A percentile compares a stretch with the other conserved stretches of the same genome.
These are phyloP conservation scores for Houttuynia cordata DNA, from an alignment of 164 flowering plant species.

Conservation along the genomic window DNA sequence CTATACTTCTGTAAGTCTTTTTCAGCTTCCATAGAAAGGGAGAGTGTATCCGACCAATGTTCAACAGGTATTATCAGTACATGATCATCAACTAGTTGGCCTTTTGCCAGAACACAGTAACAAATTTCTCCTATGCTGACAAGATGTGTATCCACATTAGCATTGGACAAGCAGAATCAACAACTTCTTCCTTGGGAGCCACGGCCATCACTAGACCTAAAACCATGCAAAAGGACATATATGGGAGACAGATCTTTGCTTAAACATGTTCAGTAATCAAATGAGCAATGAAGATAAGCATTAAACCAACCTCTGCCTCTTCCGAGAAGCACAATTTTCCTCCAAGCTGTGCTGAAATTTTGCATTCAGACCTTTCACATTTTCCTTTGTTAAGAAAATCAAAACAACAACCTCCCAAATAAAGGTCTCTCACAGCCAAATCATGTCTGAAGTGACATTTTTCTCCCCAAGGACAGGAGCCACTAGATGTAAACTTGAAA, in stretches of 20 bases:
- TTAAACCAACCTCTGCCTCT: constrained; percentile 37
- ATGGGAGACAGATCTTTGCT: neutral
- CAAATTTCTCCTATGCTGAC: constrained; percentile 61
- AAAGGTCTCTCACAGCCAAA: constrained; percentile 59
- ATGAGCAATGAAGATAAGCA: neutral
- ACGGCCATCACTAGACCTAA: constrained; percentile 52
- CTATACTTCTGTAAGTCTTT: constrained; percentile 44
- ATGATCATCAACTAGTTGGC: constrained; percentile 79
- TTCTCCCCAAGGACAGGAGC: constrained; percentile 73
- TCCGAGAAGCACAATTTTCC: constrained; percentile 33
- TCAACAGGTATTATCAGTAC: constrained; percentile 71
- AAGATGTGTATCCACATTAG: constrained; percentile 81
- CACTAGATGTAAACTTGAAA: constrained; percentile 74
- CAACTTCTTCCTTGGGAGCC: constrained; percentile 20
- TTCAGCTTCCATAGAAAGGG: constrained; percentile 37
- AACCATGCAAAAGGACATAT: constrained; percentile 6
- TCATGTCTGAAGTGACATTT: constrained; percentile 74
- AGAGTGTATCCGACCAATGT: constrained; percentile 64
- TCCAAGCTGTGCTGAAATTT: constrained; percentile 58
- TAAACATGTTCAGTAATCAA: neutral
- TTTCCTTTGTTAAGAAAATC: constrained; percentile 87
- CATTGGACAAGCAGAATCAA: constrained; percentile 96
- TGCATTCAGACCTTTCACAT: constrained; percentile 88
- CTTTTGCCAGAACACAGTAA: constrained; percentile 87
- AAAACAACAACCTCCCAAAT: constrained; percentile 71